These are phyloP conservation scores for Aureobasidium melanogenum DNA, from an alignment of 2,329 filamentous ascomycete genomes.

Conservation along the genomic window DNA sequence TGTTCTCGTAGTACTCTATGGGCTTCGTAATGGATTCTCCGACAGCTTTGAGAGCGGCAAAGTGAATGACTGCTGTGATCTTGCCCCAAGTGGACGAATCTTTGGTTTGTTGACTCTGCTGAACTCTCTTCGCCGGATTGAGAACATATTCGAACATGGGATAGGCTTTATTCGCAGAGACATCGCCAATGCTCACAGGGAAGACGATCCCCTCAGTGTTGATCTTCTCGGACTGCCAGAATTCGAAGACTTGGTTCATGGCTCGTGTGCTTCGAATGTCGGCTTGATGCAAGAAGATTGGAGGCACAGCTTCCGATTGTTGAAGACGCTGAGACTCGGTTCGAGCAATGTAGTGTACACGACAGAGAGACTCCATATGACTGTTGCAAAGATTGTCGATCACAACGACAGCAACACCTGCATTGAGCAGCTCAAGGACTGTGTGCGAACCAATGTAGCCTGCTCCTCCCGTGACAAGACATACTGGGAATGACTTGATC, in stretches of 20 bases:
- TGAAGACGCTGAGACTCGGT: constrained; percentile 28
- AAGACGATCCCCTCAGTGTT: constrained; percentile 16
- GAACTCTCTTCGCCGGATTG: not conserved
- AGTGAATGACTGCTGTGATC: constrained; percentile 59
- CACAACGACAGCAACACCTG: constrained; percentile 45
- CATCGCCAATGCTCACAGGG: constrained; percentile 26
- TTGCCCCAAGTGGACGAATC: constrained; percentile 34
- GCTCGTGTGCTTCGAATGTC: constrained; percentile 36
- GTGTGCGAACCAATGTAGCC: constrained; percentile 45
- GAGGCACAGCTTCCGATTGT: constrained; percentile 32
- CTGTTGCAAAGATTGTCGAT: constrained; percentile 39
- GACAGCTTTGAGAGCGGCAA: constrained; percentile 59
- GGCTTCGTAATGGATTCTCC: constrained; percentile 53
- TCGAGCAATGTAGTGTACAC: constrained; percentile 29
- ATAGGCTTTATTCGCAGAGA: constrained; percentile 4
- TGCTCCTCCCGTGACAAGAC: constrained; percentile 7
- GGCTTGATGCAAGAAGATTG: constrained; percentile 38
- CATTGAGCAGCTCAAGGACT: constrained; percentile 44
- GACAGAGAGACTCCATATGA: constrained; percentile 24
- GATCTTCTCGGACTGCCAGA: not conserved
- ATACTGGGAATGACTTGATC: constrained; percentile 5
- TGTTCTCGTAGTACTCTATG: constrained; percentile 59
- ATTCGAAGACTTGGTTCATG: constrained; percentile 33
- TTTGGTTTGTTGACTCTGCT: constrained; percentile 17
- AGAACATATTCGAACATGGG: constrained; percentile 4